phyloP scores from a whole-genome alignment of 331 rosid genomes.

The Malus hybrid region DNA sequence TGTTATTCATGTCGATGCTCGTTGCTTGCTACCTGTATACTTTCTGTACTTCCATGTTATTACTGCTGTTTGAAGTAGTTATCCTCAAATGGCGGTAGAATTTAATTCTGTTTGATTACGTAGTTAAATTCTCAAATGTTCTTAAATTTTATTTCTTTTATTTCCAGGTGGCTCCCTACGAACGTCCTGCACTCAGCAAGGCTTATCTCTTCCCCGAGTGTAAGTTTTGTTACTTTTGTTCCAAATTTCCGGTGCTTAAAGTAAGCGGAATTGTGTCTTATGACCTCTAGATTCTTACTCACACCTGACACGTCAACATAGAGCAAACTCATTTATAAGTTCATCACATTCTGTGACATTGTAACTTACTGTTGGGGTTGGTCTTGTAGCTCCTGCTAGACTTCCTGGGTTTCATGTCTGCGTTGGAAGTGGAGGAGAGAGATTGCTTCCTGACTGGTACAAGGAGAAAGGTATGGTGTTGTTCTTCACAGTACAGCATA shows the following conservation, averaged over 20 bases:
- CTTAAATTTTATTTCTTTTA: neutral
- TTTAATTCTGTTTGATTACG: neutral
- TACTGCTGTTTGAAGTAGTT: neutral
- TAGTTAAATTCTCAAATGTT: neutral
- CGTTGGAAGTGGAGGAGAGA: conserved; percentile 98
- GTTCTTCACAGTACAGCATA: neutral
- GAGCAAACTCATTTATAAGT: neutral
- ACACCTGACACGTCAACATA: neutral
- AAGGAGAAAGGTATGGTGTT: conserved; percentile 56
- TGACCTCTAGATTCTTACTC: neutral
- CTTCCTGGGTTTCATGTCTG: conserved; percentile 92
- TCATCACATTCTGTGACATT: neutral
- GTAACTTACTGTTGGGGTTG: neutral
- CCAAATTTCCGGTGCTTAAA: neutral
- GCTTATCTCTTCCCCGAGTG: conserved; percentile 94
- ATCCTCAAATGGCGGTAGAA: neutral
- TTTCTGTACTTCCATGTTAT: neutral
- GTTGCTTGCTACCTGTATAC: neutral
- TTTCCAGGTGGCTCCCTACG: conserved; percentile 91
- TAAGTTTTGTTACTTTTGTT: conserved; percentile 30
- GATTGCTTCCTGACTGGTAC: conserved; percentile 88
- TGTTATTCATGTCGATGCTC: neutral
- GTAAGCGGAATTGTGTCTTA: neutral
- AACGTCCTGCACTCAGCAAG: conserved; percentile 99
- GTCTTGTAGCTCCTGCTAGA: conserved; percentile 93